Percentiles rank a stretch among this genome's conserved stretches.
phyloP scores from a whole-genome alignment of 139 green algal species.

The Coelastrella sp. region DNA sequence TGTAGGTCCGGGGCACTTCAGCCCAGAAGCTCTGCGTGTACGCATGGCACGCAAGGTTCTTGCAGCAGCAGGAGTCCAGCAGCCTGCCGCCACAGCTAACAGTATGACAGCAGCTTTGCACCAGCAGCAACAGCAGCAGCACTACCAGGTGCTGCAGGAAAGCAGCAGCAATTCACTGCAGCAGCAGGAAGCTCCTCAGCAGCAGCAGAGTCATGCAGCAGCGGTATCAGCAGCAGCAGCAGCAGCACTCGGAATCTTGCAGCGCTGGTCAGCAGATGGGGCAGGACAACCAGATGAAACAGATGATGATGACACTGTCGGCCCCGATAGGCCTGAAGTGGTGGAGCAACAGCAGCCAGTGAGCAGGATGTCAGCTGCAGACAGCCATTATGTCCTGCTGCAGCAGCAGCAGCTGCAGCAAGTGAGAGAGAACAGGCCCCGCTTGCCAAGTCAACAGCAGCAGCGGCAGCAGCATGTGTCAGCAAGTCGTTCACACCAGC shows the following conservation, averaged over 20 bases:
- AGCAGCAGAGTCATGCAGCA: neutral
- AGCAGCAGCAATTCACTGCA: constrained; percentile 18
- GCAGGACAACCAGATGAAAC: neutral
- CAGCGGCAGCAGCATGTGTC: no score
- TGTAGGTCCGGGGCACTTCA: constrained; percentile 59
- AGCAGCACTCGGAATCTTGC: constrained; percentile 22
- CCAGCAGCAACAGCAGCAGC: constrained; percentile 4
- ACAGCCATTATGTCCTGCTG: no score
- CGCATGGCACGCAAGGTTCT: constrained; percentile 66
- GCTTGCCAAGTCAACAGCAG: neutral
- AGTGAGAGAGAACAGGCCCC: no score
- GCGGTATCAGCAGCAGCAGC: constrained; percentile 9
- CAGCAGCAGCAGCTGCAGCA: no score
- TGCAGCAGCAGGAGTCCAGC: constrained; percentile 42
- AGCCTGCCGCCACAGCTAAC: neutral
- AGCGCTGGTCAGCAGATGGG: neutral
- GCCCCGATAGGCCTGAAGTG: neutral
- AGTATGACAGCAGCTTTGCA: constrained; percentile 14
- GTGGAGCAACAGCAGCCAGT: no score
- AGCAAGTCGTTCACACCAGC: no score
- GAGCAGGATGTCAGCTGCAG: no score
- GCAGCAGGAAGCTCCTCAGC: neutral
- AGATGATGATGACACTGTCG: neutral
- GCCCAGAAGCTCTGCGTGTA: constrained; percentile 62
- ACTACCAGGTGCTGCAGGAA: neutral